Conservation (phyloP, 768 basidiomycete species). For the Lactifluus subvellereus region DNA sequence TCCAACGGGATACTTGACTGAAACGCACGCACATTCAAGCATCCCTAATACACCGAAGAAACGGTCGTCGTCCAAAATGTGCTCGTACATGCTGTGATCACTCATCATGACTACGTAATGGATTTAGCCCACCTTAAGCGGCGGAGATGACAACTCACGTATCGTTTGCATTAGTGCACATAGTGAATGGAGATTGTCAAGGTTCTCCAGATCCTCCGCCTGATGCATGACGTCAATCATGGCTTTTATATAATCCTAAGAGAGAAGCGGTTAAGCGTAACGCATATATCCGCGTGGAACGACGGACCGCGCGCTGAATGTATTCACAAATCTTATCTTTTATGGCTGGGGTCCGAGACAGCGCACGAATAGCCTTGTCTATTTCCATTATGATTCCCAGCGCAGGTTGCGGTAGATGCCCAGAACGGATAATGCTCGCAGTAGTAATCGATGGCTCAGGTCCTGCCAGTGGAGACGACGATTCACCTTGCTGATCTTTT, state of each 20-base stretch:
- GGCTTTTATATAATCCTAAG: constrained; percentile 80
- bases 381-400: constrained; percentile 75
- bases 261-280: constrained; percentile 2
- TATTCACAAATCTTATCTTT: constrained; percentile 88
- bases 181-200: constrained; percentile 85
- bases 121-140: background rate
- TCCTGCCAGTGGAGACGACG: constrained; percentile 57
- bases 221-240: constrained; percentile 78
- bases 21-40: constrained; percentile 82
- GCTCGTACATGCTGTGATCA: constrained; percentile 91
- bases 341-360: constrained; percentile 63
- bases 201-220: constrained; percentile 89
- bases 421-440: constrained; percentile 59
- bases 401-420: constrained; percentile 69
- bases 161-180: constrained; percentile 94
- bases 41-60: constrained; percentile 94
- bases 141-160: constrained; percentile 44
- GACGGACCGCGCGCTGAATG: constrained; percentile 74
- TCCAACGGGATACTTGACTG: constrained; percentile 8
- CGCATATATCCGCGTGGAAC: background rate
- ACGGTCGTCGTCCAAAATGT: constrained; percentile 86
- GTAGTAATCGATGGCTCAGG: constrained; percentile 56
- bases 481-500: constrained; percentile 42
- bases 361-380: constrained; percentile 68
- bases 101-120: constrained; percentile 75